Conservation (phyloP, 75 land plant genomes). For the Pinus albicaulis region DNA sequence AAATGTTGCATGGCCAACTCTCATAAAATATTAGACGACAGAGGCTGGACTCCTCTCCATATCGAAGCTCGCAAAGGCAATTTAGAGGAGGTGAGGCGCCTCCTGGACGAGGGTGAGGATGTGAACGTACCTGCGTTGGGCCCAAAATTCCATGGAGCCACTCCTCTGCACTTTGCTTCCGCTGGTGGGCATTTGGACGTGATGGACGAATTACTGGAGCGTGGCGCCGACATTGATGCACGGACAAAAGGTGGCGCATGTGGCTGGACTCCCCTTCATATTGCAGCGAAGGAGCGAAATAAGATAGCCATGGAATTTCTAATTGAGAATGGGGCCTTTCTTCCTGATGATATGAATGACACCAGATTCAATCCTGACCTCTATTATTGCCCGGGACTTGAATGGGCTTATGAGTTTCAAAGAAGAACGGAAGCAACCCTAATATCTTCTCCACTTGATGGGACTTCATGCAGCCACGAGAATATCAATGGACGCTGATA, state of each 20-base stretch:
- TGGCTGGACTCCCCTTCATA: too few species aligned
- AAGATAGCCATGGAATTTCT: slow-evolving; percentile 79
- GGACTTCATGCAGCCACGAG: slow-evolving; percentile 8
- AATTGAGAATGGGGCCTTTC: slow-evolving; percentile 89
- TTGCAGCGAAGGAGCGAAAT: slow-evolving; percentile 21
- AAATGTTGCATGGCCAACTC: too few species aligned
- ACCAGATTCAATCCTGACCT: slow-evolving; percentile 88
- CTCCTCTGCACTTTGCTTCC: slow-evolving; percentile 96
- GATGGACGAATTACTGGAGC: slow-evolving; percentile 86
- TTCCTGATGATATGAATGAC: slow-evolving; percentile 74
- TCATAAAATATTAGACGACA: slow-evolving; percentile 45
- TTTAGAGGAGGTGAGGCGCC: slow-evolving; percentile 27
- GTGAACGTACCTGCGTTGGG: slow-evolving; percentile 78
- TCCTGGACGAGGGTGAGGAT: slow-evolving; percentile 73
- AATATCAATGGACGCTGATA: neutral
- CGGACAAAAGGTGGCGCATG: too few species aligned
- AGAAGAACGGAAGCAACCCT: slow-evolving; percentile 6
- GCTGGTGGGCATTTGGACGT: slow-evolving; percentile 83
- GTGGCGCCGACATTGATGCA: slow-evolving; percentile 41
- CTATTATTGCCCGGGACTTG: slow-evolving; percentile 87
- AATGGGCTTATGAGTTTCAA: slow-evolving; percentile 70
- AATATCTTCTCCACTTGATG: neutral
- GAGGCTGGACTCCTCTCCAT: slow-evolving; percentile 92
- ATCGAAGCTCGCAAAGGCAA: slow-evolving; percentile 78
- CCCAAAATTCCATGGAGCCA: slow-evolving; percentile 68